Evolutionary conservation across 345 rosid species (phyloP).

Genomic region (Citropsis articulata): DNA sequence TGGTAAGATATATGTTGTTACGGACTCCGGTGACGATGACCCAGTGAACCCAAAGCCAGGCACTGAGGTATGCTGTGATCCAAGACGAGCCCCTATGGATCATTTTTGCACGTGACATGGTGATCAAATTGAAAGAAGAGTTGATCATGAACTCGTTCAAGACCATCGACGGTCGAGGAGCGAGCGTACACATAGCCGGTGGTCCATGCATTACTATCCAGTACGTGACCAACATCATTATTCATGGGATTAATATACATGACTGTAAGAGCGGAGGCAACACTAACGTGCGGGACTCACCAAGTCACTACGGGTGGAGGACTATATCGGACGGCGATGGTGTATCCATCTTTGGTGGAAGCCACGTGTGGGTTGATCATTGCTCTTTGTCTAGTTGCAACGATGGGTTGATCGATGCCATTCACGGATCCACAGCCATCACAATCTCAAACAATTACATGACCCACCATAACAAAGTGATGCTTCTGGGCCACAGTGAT

Average conservation of each 20-base stretch:
- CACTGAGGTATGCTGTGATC: constrained; percentile 61
- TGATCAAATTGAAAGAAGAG: constrained; percentile 52
- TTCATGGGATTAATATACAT: constrained; percentile 53
- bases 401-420: constrained; percentile 61
- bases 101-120: constrained; percentile 61
- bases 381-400: constrained; percentile 56
- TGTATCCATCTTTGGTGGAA: constrained; percentile 57
- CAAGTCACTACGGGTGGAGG: constrained; percentile 60
- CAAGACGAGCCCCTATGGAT: constrained; percentile 61
- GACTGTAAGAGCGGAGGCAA: constrained; percentile 58
- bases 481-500: constrained; percentile 71
- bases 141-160: constrained; percentile 59
- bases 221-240: constrained; percentile 53
- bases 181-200: constrained; percentile 47
- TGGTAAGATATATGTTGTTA: constrained; percentile 55
- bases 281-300: constrained; percentile 61
- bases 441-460: constrained; percentile 58
- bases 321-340: constrained; percentile 63
- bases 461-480: constrained; percentile 59
- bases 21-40: constrained; percentile 37
- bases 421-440: constrained; percentile 56
- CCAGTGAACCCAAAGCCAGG: constrained; percentile 62
- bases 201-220: constrained; percentile 72
- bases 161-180: constrained; percentile 66
- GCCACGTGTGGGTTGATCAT: constrained; percentile 67